Evolutionary conservation across 805 yeast genomes (phyloP).

Genomic region (Jamesozyma lodderae): DNA sequence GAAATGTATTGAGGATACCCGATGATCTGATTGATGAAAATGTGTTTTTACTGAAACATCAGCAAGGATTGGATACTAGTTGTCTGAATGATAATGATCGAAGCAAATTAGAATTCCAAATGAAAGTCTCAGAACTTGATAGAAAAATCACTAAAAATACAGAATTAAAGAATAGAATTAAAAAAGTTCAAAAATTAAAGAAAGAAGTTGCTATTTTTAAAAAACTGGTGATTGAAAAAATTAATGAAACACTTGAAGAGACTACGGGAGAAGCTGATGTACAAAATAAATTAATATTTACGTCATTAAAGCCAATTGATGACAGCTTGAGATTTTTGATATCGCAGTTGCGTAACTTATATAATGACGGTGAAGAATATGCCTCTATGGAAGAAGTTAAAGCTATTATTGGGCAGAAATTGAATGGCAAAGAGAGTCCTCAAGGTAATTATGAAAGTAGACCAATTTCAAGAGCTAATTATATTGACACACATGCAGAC

Average conservation of each 20-base stretch:
- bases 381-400: slow-evolving; percentile 20
- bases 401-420: neutral
- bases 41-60: slow-evolving; percentile 60
- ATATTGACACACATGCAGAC: slow-evolving; percentile 7
- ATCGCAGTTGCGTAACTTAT: slow-evolving; percentile 19
- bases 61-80: slow-evolving; percentile 39
- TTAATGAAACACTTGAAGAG: slow-evolving; percentile 3
- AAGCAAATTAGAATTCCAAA: slow-evolving; percentile 10
- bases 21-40: slow-evolving; percentile 54
- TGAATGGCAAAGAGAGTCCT: neutral
- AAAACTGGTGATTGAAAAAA: slow-evolving; percentile 5
- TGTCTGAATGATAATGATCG: slow-evolving; percentile 6
- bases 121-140: slow-evolving; percentile 18
- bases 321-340: slow-evolving; percentile 21
- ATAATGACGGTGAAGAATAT: slow-evolving; percentile 20
- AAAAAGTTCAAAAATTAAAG: slow-evolving; percentile 12
- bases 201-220: slow-evolving; percentile 20
- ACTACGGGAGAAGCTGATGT: neutral
- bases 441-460: neutral
- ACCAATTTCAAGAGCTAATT: slow-evolving; percentile 2
- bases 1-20: slow-evolving; percentile 72
- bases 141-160: slow-evolving; percentile 13
- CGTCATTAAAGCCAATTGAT: slow-evolving; percentile 23
- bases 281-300: slow-evolving; percentile 10
- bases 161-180: slow-evolving; percentile 13